Percentiles rank a stretch among this genome's conserved stretches.
Conservation (phyloP, 192 early-diverging fungal genomes). For the Mortierella hygrophila region DNA sequence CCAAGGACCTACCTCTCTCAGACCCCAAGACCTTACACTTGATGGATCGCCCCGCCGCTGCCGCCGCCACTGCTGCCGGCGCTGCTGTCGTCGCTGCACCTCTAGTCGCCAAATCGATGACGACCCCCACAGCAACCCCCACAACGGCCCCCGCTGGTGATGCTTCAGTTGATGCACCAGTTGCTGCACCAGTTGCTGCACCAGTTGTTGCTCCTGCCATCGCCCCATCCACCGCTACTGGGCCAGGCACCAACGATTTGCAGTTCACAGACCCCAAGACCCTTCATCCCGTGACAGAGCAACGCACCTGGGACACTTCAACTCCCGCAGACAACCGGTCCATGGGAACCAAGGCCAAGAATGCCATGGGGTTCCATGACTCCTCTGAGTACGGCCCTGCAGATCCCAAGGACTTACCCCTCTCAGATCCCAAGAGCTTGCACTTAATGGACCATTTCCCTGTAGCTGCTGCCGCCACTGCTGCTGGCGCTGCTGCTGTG, state of each 20-base stretch:
- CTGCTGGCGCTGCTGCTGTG: not conserved
- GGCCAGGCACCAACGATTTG: not conserved
- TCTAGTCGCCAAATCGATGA: no score
- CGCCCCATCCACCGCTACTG: not conserved
- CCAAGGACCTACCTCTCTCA: not conserved
- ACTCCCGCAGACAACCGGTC: not conserved
- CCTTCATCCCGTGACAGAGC: not conserved
- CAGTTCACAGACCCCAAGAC: slow-evolving; percentile 15
- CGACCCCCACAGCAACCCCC: not conserved
- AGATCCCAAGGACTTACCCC: not conserved
- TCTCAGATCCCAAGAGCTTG: not conserved
- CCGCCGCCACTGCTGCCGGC: not conserved
- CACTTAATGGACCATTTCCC: not conserved
- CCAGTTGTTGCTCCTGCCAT: not conserved
- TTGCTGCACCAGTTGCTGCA: no score
- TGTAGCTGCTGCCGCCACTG: not conserved
- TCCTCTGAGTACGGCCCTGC: slow-evolving; percentile 13
- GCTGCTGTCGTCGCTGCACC: not conserved
- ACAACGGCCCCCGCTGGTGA: not conserved
- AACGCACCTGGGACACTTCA: not conserved
- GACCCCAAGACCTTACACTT: slow-evolving; percentile 8
- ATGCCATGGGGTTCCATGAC: not conserved
- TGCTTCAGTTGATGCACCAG: no score
- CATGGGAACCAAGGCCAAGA: not conserved
- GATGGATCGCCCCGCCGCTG: not conserved